Conservation (phyloP, 2,329 filamentous ascomycete genomes). For the Blastomyces emzantsi region DNA sequence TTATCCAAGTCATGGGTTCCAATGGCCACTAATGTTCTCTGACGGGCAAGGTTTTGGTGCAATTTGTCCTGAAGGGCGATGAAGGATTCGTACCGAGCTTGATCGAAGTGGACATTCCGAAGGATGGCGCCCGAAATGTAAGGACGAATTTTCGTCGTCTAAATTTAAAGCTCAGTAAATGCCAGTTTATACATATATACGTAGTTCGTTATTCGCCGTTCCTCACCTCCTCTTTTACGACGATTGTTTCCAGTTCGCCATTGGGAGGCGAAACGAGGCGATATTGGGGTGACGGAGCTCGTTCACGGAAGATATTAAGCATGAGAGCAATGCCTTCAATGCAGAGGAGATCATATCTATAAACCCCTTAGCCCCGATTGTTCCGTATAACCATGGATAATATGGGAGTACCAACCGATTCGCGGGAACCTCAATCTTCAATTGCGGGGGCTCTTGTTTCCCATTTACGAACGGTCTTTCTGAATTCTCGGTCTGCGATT, state of each 20-base stretch:
- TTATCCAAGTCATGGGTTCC: slow-evolving; percentile 96
- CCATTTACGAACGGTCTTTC: slow-evolving; percentile 66
- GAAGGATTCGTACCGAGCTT: slow-evolving; percentile 92
- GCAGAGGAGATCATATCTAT: slow-evolving; percentile 78
- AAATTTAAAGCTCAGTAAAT: slow-evolving; percentile 2
- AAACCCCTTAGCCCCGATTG: slow-evolving; percentile 18
- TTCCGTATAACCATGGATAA: slow-evolving; percentile 2
- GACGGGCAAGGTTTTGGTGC: slow-evolving; percentile 87
- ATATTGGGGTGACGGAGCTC: slow-evolving; percentile 68
- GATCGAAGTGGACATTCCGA: slow-evolving; percentile 81
- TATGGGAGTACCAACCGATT: slow-evolving; percentile 59
- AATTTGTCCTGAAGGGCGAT: slow-evolving; percentile 96
- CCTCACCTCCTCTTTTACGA: slow-evolving; percentile 57
- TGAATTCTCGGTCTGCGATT: slow-evolving; percentile 55
- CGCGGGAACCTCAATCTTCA: slow-evolving; percentile 97
- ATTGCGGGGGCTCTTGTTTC: slow-evolving; percentile 76
- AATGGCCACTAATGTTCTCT: slow-evolving; percentile 90
- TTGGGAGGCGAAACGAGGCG: slow-evolving; percentile 60
- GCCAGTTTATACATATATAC: not conserved
- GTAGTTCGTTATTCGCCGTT: slow-evolving; percentile 8
- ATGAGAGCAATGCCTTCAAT: slow-evolving; percentile 95
- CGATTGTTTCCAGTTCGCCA: slow-evolving; percentile 70
- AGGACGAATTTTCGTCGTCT: slow-evolving; percentile 71
- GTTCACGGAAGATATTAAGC: slow-evolving; percentile 87
- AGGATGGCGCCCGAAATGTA: slow-evolving; percentile 85